phyloP scores from a whole-genome alignment of 1,284 basidiomycete species.

The Ceratobasidium sp. region DNA sequence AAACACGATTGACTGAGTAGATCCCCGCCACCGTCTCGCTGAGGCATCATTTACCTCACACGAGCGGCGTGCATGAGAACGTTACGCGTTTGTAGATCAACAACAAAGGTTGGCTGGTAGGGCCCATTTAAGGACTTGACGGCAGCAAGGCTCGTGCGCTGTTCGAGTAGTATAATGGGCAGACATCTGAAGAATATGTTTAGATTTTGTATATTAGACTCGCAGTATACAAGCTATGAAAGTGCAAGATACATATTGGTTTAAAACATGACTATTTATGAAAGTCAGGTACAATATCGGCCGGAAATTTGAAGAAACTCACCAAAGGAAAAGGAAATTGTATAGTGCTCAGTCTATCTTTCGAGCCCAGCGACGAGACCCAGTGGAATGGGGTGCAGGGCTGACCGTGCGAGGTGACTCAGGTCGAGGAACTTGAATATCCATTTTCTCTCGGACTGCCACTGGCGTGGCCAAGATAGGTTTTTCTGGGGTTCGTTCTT shows the following conservation, averaged over 20 bases:
- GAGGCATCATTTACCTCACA: background rate
- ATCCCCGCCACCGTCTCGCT: background rate
- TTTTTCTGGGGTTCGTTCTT: constrained; percentile 20
- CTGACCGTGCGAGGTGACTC: constrained; percentile 29
- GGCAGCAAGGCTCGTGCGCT: constrained; percentile 38
- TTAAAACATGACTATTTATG: background rate
- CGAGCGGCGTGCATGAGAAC: background rate
- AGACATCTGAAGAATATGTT: background rate
- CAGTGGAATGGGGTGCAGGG: constrained; percentile 30
- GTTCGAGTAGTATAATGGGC: constrained; percentile 39
- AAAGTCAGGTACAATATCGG: background rate
- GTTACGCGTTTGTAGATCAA: background rate
- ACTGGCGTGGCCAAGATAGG: constrained; percentile 10
- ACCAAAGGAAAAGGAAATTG: background rate
- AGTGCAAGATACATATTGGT: constrained; percentile 19
- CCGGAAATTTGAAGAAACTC: background rate
- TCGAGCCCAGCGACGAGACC: constrained; percentile 39
- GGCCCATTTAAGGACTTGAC: constrained; percentile 41
- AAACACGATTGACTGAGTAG: too few species aligned
- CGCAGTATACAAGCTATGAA: background rate
- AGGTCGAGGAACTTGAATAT: constrained; percentile 37
- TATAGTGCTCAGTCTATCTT: constrained; percentile 21
- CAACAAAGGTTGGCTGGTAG: constrained; percentile 12
- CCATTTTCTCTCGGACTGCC: constrained; percentile 21
- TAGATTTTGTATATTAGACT: constrained; percentile 16